A percentile compares a stretch with the other conserved stretches of the same genome.
phyloP scores from a whole-genome alignment of 768 basidiomycete species.

The Mycena haematopus region DNA sequence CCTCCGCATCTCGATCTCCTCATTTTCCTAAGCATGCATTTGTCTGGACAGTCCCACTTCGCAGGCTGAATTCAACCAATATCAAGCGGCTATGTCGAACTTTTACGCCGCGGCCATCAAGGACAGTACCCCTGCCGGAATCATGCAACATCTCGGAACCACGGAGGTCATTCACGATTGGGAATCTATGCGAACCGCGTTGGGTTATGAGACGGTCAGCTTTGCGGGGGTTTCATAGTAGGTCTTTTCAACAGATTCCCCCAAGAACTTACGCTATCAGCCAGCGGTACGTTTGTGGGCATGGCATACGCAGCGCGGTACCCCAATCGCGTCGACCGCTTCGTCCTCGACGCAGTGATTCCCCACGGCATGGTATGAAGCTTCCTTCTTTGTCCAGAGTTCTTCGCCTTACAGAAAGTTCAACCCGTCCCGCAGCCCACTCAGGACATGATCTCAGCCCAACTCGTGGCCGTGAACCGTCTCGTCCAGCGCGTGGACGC shows the following conservation, averaged over 20 bases:
- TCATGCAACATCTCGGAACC: constrained; percentile 28
- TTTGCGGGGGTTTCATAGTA: constrained; percentile 28
- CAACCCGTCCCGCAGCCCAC: background rate
- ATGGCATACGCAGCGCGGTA: constrained; percentile 17
- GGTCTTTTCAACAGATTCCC: no score
- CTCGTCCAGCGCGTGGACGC: no score
- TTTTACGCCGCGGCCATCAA: constrained; percentile 19
- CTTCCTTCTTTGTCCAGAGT: background rate
- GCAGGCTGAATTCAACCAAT: constrained; percentile 21
- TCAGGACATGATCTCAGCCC: constrained; percentile 12
- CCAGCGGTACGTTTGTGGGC: background rate
- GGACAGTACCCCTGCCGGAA: constrained; percentile 22
- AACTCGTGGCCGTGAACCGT: constrained; percentile 23
- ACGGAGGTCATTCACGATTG: constrained; percentile 29
- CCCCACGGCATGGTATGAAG: constrained; percentile 1
- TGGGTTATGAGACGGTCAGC: constrained; percentile 24
- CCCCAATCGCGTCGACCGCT: constrained; percentile 19
- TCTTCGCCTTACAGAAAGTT: background rate
- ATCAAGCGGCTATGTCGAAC: constrained; percentile 17
- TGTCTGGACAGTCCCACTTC: constrained; percentile 22
- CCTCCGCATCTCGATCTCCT: background rate
- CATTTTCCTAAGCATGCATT: background rate
- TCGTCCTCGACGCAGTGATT: constrained; percentile 23
- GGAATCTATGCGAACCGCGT: constrained; percentile 25
- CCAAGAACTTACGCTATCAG: background rate